Percentiles rank a stretch among this genome's conserved stretches.
phyloP scores from a whole-genome alignment of 768 basidiomycete species.

The Lentinula sp. region DNA sequence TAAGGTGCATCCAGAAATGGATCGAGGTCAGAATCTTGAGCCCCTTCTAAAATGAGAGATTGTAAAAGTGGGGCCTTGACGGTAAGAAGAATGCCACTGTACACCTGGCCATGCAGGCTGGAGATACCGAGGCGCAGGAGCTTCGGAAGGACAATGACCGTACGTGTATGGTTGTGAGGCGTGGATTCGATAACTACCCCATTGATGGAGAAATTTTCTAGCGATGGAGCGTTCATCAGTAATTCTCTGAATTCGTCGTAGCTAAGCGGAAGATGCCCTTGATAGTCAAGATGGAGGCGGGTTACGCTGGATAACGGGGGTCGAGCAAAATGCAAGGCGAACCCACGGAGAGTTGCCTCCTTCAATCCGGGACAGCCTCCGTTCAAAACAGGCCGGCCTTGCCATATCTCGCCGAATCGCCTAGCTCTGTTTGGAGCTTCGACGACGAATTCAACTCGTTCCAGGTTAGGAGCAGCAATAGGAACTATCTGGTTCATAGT shows the following conservation, averaged over 20 bases:
- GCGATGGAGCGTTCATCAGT: slow-evolving; percentile 24
- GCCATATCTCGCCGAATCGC: background rate
- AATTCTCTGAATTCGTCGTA: slow-evolving; percentile 27
- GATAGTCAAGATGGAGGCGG: slow-evolving; percentile 42
- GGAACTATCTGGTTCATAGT: background rate
- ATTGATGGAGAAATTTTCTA: slow-evolving; percentile 37
- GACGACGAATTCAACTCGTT: background rate
- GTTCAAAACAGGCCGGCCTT: background rate
- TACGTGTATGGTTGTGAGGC: slow-evolving; percentile 8
- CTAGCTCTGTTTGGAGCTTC: background rate
- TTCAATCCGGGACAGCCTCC: slow-evolving; percentile 14
- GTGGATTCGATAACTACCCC: slow-evolving; percentile 32
- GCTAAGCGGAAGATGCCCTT: slow-evolving; percentile 25
- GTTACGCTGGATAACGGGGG: slow-evolving; percentile 28
- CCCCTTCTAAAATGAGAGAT: slow-evolving; percentile 35
- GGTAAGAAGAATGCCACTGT: slow-evolving; percentile 30
- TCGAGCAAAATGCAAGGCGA: slow-evolving; percentile 33
- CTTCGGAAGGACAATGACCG: slow-evolving; percentile 21
- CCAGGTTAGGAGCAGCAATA: background rate
- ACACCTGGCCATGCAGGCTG: slow-evolving; percentile 28
- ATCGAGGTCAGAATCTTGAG: slow-evolving; percentile 36
- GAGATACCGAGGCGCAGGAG: slow-evolving; percentile 37
- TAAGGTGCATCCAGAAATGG: slow-evolving; percentile 16
- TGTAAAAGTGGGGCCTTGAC: slow-evolving; percentile 33
- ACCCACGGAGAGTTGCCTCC: slow-evolving; percentile 37